phyloP scores from a whole-genome alignment of 2,329 filamentous ascomycete species.

The Fonsecaea multimorphosa region DNA sequence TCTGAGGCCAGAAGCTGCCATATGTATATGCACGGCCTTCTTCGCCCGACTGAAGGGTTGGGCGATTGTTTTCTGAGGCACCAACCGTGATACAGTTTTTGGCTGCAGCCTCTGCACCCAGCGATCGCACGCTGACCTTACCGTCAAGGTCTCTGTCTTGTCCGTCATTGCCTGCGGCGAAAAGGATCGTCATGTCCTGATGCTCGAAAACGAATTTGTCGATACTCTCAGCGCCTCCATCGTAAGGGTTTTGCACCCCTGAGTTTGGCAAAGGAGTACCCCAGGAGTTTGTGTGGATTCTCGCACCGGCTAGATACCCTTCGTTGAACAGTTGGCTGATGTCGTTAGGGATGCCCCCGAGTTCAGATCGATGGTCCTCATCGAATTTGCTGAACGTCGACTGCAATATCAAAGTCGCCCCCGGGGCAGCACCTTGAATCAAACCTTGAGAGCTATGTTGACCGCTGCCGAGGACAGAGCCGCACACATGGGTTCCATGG shows the following conservation, averaged over 20 bases:
- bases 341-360: constrained; percentile 32
- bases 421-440: constrained; percentile 37
- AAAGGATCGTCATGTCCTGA: constrained; percentile 38
- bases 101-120: constrained; percentile 37
- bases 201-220: constrained; percentile 39
- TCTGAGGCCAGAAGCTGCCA: neutral
- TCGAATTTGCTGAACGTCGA: constrained; percentile 30
- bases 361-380: neutral
- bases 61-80: constrained; percentile 39
- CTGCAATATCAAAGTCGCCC: constrained; percentile 38
- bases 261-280: constrained; percentile 19
- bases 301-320: constrained; percentile 34
- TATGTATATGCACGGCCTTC: neutral
- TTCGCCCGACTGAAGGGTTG: constrained; percentile 26
- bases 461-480: constrained; percentile 38
- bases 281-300: constrained; percentile 40
- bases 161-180: constrained; percentile 40
- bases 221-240: constrained; percentile 28
- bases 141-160: constrained; percentile 30
- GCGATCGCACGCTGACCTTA: constrained; percentile 29
- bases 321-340: constrained; percentile 34
- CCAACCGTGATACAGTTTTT: constrained; percentile 43
- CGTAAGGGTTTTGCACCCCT: constrained; percentile 31
- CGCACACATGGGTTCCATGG: constrained; percentile 40
- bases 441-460: constrained; percentile 9